phyloP scores from a whole-genome alignment of 169 alveolate genomes.

The Plasmodium vivax region DNA sequence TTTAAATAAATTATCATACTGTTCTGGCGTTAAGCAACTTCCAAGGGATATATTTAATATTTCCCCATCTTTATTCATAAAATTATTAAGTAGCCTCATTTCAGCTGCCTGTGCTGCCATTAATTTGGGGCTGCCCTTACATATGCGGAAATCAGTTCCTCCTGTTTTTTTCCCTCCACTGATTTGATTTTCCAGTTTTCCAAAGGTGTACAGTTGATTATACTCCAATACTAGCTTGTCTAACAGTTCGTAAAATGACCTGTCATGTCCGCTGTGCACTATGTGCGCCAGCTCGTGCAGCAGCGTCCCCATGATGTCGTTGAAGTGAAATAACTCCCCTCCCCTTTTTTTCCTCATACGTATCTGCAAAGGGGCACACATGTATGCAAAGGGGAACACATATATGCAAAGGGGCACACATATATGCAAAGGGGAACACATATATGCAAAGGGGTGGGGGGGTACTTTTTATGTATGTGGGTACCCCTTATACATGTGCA shows the following conservation, averaged over 20 bases:
- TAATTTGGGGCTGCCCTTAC: conserved; percentile 7
- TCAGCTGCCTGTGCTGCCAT: conserved; percentile 75
- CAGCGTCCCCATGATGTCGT: conserved; percentile 53
- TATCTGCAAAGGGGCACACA: conserved; percentile 13
- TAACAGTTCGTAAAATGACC: conserved; percentile 38
- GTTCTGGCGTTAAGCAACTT: conserved; percentile 56
- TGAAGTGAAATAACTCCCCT: conserved; percentile 44
- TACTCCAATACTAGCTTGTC: conserved; percentile 46
- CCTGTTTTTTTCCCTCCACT: conserved; percentile 6
- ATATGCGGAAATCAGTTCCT: conserved; percentile 1
- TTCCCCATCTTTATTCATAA: conserved; percentile 55
- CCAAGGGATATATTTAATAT: conserved; percentile 53
- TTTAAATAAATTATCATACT: conserved; percentile 40
- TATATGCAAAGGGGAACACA: neutral
- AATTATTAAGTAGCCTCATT: conserved; percentile 60
- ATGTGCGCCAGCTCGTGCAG: conserved; percentile 68
- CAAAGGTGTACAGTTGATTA: conserved; percentile 41
- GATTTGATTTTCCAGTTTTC: neutral
- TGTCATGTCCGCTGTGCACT: conserved; percentile 42
- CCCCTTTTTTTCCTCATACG: conserved; percentile 44
- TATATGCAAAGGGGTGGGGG: neutral
- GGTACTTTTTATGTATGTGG: neutral
- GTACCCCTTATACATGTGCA: neutral
- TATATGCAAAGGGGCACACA: conserved; percentile 7
- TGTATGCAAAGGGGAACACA: neutral